Conservation (phyloP, 495 filamentous ascomycete genomes). For the Trichoderma orchidacearum region DNA sequence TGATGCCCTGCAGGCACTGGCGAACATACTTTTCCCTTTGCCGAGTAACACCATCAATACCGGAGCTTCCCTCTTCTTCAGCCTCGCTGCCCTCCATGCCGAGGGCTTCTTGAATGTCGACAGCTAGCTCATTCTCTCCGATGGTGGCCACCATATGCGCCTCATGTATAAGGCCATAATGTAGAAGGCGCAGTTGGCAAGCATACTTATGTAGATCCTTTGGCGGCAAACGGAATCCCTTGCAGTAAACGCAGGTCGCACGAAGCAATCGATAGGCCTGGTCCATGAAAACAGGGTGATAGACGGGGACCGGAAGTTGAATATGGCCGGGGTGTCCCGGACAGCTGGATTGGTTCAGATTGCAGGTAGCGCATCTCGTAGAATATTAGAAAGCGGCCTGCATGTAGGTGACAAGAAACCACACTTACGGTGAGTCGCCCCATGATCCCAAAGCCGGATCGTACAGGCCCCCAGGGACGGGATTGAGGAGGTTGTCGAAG, state of each 20-base stretch:
- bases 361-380: conserved; percentile 77
- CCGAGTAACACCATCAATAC: conserved; percentile 35
- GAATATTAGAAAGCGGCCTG: conserved; percentile 5
- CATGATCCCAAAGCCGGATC: conserved; percentile 89
- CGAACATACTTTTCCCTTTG: conserved; percentile 59
- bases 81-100: background rate
- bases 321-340: conserved; percentile 93
- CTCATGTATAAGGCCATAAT: conserved; percentile 68
- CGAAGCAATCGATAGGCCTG: conserved; percentile 72
- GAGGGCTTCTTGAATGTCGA: background rate
- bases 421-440: conserved; percentile 61
- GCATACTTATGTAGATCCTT: conserved; percentile 57
- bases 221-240: conserved; percentile 61
- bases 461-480: conserved; percentile 78
- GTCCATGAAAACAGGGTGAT: conserved; percentile 89
- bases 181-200: conserved; percentile 79
- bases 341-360: conserved; percentile 61
- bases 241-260: conserved; percentile 81
- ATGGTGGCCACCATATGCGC: conserved; percentile 49
- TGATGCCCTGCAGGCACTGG: conserved; percentile 39
- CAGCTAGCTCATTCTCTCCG: conserved; percentile 23
- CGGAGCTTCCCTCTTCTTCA: background rate
- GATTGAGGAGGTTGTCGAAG: conserved; percentile 77
- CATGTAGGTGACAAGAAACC: background rate
- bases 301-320: conserved; percentile 81